phyloP scores from a whole-genome alignment of 352 stramenopile species.

The Halophytophthora polymorphica region DNA sequence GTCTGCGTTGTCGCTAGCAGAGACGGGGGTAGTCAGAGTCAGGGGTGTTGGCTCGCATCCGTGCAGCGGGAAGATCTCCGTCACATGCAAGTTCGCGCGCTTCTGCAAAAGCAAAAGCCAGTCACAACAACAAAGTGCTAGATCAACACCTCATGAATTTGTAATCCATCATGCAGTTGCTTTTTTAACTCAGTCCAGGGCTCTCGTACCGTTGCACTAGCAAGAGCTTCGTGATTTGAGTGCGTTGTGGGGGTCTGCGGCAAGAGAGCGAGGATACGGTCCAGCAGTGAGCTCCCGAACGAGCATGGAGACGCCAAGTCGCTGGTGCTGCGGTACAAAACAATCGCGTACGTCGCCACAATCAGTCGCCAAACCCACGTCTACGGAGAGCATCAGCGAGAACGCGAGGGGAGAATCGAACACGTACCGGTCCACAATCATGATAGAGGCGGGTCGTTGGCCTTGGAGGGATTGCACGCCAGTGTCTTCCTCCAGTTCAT shows the following conservation, averaged over 20 bases:
- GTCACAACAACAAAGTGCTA: not conserved
- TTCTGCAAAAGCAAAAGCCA: conserved; percentile 19
- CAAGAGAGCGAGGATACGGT: conserved; percentile 60
- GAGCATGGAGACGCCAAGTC: conserved; percentile 63
- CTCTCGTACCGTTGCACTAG: conserved; percentile 11
- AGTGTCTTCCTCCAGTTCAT: conserved; percentile 52
- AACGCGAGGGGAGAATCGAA: not conserved
- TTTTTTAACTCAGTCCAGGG: not conserved
- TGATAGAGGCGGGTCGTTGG: conserved; percentile 46
- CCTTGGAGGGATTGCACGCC: conserved; percentile 30
- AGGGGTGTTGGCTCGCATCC: conserved; percentile 56
- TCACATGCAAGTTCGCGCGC: conserved; percentile 39
- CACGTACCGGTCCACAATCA: conserved; percentile 67
- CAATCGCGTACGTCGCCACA: not conserved
- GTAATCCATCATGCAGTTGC: not conserved
- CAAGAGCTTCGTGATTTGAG: conserved; percentile 12
- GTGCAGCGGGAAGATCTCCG: conserved; percentile 66
- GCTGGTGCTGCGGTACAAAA: conserved; percentile 36
- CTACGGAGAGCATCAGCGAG: not conserved
- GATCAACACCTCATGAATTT: not conserved
- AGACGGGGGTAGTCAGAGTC: conserved; percentile 11
- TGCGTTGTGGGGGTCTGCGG: conserved; percentile 40
- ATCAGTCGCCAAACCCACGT: not conserved
- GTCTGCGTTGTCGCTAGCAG: conserved; percentile 4
- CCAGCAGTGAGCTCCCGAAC: conserved; percentile 64